These are phyloP conservation scores for Neurospora sp. DNA, from an alignment of 495 filamentous ascomycete species.

Conservation along the genomic window DNA sequence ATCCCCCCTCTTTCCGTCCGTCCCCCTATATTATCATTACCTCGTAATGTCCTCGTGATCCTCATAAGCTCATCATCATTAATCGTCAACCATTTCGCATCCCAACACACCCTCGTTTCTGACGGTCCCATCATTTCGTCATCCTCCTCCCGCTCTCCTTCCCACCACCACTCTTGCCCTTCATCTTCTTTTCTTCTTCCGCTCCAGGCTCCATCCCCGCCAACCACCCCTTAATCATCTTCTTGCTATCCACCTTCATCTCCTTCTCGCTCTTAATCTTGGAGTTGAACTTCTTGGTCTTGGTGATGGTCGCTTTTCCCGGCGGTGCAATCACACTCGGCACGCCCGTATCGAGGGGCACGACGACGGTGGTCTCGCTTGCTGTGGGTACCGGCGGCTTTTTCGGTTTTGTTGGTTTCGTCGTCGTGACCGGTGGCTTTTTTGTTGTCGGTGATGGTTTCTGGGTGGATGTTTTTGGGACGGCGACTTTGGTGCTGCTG, in stretches of 20 bases:
- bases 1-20: not conserved
- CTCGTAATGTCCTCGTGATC: not conserved
- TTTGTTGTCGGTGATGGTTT: not conserved
- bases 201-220: slow-evolving; percentile 6
- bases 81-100: too few relatives aligned
- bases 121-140: not conserved
- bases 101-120: too few relatives aligned
- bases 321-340: not conserved
- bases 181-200: not conserved
- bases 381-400: not conserved
- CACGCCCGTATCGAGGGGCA: not conserved
- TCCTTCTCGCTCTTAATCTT: slow-evolving; percentile 17
- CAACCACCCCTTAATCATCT: slow-evolving; percentile 14
- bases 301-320: not conserved
- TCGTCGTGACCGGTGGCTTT: not conserved
- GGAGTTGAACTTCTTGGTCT: slow-evolving; percentile 10
- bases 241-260: slow-evolving; percentile 13
- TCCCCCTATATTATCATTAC: not conserved
- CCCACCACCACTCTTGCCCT: not conserved
- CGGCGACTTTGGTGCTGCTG: not conserved
- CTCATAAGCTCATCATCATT: not conserved
- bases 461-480: not conserved
- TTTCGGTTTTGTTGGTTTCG: not conserved
- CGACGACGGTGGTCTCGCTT: not conserved
- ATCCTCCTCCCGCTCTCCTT: not conserved